These are phyloP conservation scores for Avena insularis DNA, from an alignment of 176 grass and related monocot species.

Conservation along the genomic window DNA sequence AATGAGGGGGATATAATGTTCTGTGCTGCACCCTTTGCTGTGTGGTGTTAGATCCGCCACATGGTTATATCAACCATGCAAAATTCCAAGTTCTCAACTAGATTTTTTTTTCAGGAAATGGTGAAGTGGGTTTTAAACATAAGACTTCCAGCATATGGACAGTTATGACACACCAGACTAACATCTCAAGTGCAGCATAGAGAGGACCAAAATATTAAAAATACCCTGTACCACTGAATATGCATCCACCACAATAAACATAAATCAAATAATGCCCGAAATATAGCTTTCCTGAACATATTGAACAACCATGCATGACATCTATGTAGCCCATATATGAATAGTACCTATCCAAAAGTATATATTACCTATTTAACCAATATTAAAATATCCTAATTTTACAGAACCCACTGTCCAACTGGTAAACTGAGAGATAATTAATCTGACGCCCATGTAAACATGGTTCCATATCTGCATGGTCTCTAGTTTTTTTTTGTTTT, in stretches of 20 bases:
- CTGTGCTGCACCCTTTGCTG: background rate
- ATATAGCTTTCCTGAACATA: slow-evolving; percentile 24
- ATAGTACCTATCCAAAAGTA: slow-evolving; percentile 5
- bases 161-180: slow-evolving; percentile 9
- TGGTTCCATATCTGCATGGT: slow-evolving; percentile 6
- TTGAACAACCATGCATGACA: background rate
- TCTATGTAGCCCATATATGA: background rate
- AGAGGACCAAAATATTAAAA: slow-evolving; percentile 11
- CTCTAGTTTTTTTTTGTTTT: background rate
- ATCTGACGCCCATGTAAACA: background rate
- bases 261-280: slow-evolving; percentile 21
- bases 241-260: slow-evolving; percentile 24
- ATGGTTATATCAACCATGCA: slow-evolving; percentile 4
- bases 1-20: background rate
- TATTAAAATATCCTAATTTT: slow-evolving; percentile 2
- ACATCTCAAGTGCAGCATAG: slow-evolving; percentile 7
- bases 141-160: background rate
- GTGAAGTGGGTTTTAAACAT: background rate
- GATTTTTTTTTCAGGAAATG: background rate
- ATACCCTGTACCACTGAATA: background rate
- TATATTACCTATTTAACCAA: slow-evolving; percentile 22
- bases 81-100: slow-evolving; percentile 16
- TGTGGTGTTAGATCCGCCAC: background rate
- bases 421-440: slow-evolving; percentile 10
- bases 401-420: background rate